Evolutionary conservation across 2,329 filamentous ascomycete species (phyloP).

Genomic region (Xylariales sp.): DNA sequence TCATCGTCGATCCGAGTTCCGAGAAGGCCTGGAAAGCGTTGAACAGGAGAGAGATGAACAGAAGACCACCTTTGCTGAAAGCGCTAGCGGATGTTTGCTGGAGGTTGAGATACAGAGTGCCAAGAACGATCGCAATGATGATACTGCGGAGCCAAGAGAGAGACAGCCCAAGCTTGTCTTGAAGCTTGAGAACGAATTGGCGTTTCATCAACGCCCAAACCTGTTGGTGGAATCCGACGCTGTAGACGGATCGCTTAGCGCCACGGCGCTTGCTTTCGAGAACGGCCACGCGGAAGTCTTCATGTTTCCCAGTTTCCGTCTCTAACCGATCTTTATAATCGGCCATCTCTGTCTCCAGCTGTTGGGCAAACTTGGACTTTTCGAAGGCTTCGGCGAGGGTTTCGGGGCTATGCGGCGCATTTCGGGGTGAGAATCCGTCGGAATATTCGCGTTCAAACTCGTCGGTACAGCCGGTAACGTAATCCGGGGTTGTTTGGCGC

Average conservation of each 20-base stretch:
- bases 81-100: conserved; percentile 74
- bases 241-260: conserved; percentile 82
- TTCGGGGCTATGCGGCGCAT: conserved; percentile 76
- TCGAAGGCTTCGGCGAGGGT: conserved; percentile 77
- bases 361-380: conserved; percentile 68
- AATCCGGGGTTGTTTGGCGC: conserved; percentile 83
- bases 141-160: conserved; percentile 77
- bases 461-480: conserved; percentile 84
- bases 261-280: conserved; percentile 81
- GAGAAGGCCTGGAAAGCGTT: conserved; percentile 89
- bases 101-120: conserved; percentile 81
- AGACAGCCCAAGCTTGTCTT: conserved; percentile 81
- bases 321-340: conserved; percentile 74
- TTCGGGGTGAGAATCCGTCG: conserved; percentile 70
- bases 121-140: conserved; percentile 80
- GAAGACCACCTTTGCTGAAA: conserved; percentile 83
- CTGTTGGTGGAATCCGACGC: conserved; percentile 84
- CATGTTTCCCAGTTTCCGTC: conserved; percentile 73
- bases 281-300: conserved; percentile 82
- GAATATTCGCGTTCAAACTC: conserved; percentile 85
- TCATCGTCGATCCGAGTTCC: conserved; percentile 80
- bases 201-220: conserved; percentile 86
- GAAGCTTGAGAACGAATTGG: conserved; percentile 86
- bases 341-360: conserved; percentile 73
- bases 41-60: conserved; percentile 84